These are phyloP conservation scores for Ajuga chamaepitys DNA, from an alignment of 257 asterid species.

Conservation along the genomic window DNA sequence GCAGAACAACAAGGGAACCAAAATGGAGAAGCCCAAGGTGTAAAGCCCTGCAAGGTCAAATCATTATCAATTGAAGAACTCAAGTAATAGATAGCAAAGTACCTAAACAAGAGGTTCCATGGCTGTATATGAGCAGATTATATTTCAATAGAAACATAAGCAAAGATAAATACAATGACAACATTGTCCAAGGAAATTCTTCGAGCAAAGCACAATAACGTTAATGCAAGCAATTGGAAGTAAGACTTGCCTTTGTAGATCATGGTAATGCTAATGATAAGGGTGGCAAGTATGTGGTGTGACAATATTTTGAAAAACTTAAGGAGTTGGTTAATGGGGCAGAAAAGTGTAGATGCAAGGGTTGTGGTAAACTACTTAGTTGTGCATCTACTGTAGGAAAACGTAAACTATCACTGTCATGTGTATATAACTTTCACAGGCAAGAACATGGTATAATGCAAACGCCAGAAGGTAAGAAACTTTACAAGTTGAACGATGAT, in stretches of 20 bases:
- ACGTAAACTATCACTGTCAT: too few relatives aligned
- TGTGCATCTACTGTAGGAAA: too few relatives aligned
- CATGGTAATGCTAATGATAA: too few relatives aligned
- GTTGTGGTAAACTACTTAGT: too few relatives aligned
- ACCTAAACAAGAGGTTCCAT: background rate
- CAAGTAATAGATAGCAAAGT: slow-evolving; percentile 1
- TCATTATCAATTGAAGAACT: background rate
- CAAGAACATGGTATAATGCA: too few relatives aligned
- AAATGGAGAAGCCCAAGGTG: slow-evolving; percentile 97
- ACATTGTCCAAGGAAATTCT: background rate
- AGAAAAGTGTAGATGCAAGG: too few relatives aligned
- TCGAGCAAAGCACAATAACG: background rate
- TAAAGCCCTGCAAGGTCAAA: slow-evolving; percentile 64
- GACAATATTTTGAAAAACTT: too few relatives aligned
- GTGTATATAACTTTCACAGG: too few relatives aligned
- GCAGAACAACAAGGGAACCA: slow-evolving; percentile 84
- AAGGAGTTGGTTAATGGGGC: too few relatives aligned
- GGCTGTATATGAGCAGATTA: background rate
- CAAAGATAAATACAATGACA: background rate
- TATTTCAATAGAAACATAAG: background rate
- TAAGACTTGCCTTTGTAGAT: slow-evolving; percentile 66
- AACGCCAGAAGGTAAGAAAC: too few relatives aligned
- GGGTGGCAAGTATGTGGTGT: too few relatives aligned
- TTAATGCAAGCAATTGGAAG: slow-evolving; percentile 13
- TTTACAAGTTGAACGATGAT: too few relatives aligned